A percentile compares a stretch with the other conserved stretches of the same genome.
Conservation (phyloP, 768 basidiomycete genomes). For the Chiua virens region DNA sequence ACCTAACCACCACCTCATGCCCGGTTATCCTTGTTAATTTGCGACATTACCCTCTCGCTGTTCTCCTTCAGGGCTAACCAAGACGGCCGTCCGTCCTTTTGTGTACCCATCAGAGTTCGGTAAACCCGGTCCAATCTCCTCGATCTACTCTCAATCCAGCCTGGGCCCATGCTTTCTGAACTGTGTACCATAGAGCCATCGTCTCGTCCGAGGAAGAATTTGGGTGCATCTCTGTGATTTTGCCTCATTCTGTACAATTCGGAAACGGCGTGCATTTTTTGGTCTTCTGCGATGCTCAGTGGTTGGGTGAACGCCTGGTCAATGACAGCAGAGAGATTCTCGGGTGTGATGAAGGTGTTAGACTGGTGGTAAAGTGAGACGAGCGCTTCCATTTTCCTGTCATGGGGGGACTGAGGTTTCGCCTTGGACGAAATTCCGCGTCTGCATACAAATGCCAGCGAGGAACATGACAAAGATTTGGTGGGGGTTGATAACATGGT, state of each 20-base stretch:
- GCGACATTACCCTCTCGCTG: slow-evolving; percentile 16
- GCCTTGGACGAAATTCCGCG: slow-evolving; percentile 24
- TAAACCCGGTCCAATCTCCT: slow-evolving; percentile 26
- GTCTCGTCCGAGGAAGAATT: slow-evolving; percentile 32
- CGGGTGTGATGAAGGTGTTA: slow-evolving; percentile 65
- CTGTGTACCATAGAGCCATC: not conserved
- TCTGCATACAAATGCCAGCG: slow-evolving; percentile 5
- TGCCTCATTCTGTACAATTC: slow-evolving; percentile 19
- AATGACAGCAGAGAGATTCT: slow-evolving; percentile 64
- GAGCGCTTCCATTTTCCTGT: slow-evolving; percentile 61
- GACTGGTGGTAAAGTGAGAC: slow-evolving; percentile 78
- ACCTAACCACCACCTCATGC: not conserved
- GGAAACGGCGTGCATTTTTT: slow-evolving; percentile 8
- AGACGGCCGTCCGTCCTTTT: slow-evolving; percentile 31
- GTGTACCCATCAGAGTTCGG: slow-evolving; percentile 28
- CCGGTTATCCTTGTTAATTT: slow-evolving; percentile 13
- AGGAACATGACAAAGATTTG: slow-evolving; percentile 5
- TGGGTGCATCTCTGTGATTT: slow-evolving; percentile 10
- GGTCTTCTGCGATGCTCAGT: slow-evolving; percentile 15
- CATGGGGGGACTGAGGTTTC: slow-evolving; percentile 16
- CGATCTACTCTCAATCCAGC: slow-evolving; percentile 28
- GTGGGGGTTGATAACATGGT: slow-evolving; percentile 15
- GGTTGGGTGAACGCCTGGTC: slow-evolving; percentile 56
- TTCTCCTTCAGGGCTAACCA: slow-evolving; percentile 35
- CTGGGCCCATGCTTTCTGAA: slow-evolving; percentile 30